Base-by-base conservation (phyloP, 352 stramenopile genomes). In the Pythium pyrilobum region DNA sequence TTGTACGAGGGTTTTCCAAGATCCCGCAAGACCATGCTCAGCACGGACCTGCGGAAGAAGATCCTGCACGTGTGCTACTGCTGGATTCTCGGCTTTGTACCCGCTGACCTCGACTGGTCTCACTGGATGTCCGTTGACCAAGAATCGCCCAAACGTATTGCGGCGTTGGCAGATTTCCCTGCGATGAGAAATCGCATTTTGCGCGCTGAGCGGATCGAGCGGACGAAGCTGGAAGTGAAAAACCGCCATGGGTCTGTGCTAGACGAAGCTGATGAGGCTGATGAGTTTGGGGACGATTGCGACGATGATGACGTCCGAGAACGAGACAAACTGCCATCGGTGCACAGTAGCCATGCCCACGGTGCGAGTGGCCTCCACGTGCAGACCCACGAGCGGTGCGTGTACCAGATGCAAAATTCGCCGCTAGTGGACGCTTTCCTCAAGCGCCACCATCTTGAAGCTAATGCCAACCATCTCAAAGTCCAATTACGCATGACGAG, bases 1-100 rank as follows among this genome's bases (percentile, higher is more conserved):
- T 62, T 89, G 2, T 87, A 89, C 28, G 76, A 87, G n/a, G 79
- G 72, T 4, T 89, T 85, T 45, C 79, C 79, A 24, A 83, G 74
- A 27, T 87, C 79, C 0, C 66, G 79, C 4, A 81, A 85, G 39
- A 34, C 18, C 25, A 72, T 86, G 37, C 49, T 77, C 10, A 57
- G 47, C 16, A 53, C 52, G 9, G 64, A 71, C 5, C 46, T 79
- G 2, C 70, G 63, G 4, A 47, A 59, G 27, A 49, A 73, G 43
- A 73, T 89, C 34, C 52, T 85, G 7, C 71, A 56, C n/a, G 67
- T 67, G 3, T 85, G 74, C 31, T 72, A 81, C 48, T 72, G 64
- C 43, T 89, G 79, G 79, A 78, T 89, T 39, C 60, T 81, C 2
- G 79, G 76, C 5, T 81, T 85, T 43, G 73, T 85, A 10, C 76